Conservation (phyloP, 345 rosid genomes). For the Zanthoxylum bungeanum region DNA sequence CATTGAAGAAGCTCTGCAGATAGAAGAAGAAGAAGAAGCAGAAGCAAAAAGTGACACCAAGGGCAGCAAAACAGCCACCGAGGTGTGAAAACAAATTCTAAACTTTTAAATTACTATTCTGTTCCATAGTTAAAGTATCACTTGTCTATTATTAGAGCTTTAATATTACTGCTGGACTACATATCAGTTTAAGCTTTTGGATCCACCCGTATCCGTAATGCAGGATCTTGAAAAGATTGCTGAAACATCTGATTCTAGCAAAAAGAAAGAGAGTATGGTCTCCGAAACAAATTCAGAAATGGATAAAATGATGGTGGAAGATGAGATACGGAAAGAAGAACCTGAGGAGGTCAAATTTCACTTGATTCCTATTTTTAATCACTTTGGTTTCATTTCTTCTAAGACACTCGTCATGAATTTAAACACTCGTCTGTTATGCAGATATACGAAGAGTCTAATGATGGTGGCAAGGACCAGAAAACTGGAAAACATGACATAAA, state of each 20-base stretch:
- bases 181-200: too few species aligned
- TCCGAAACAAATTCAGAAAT: neutral
- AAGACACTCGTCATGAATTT: too few species aligned
- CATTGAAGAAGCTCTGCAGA: conserved; percentile 5
- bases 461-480: neutral
- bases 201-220: too few species aligned
- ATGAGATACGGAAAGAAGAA: conserved; percentile 8
- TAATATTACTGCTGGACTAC: too few species aligned
- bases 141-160: too few species aligned
- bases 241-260: too few species aligned
- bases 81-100: conserved; percentile 18
- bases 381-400: too few species aligned
- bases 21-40: conserved; percentile 11
- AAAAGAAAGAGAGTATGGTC: neutral
- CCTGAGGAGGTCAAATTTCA: too few species aligned
- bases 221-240: too few species aligned
- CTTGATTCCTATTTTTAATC: too few species aligned
- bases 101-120: neutral
- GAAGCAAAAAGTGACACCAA: conserved; percentile 8
- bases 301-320: conserved; percentile 12
- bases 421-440: conserved; percentile 15
- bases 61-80: neutral
- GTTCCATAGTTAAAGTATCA: neutral
- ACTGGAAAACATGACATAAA: conserved; percentile 8
- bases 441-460: conserved; percentile 12